Conservation (phyloP, 179 eudicot species). For the Carnegiea gigantea region DNA sequence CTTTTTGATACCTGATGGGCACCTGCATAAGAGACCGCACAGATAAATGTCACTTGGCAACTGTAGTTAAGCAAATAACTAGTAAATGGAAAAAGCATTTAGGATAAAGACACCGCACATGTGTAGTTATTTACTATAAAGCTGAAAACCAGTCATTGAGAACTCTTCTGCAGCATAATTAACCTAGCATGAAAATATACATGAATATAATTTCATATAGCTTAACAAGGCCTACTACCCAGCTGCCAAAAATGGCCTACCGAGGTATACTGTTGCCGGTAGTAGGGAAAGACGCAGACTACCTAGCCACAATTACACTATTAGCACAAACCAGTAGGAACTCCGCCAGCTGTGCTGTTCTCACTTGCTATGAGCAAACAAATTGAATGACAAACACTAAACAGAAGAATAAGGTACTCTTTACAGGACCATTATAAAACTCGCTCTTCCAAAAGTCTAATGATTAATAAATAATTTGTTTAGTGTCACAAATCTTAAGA, state of each 20-base stretch:
- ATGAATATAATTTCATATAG: background rate
- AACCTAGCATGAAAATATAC: background rate
- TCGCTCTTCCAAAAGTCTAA: background rate
- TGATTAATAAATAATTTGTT: background rate
- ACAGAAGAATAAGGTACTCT: too few relatives aligned
- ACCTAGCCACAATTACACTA: background rate
- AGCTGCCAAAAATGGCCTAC: background rate
- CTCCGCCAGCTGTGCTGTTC: too few relatives aligned
- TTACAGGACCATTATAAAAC: too few relatives aligned
- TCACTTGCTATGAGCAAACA: too few relatives aligned
- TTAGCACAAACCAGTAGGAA: too few relatives aligned
- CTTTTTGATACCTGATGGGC: slow-evolving; percentile 28
- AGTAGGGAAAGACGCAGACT: background rate
- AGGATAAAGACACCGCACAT: background rate
- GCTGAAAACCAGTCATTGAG: background rate
- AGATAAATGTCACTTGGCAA: background rate
- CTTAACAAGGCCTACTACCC: background rate
- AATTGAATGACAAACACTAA: too few relatives aligned
- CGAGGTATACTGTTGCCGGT: background rate
- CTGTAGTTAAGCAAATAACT: background rate
- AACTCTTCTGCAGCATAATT: background rate
- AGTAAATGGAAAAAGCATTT: background rate
- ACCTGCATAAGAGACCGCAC: slow-evolving; percentile 23
- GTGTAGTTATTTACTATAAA: background rate
- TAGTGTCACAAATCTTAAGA: background rate